A percentile compares a stretch with the other conserved stretches of the same genome.
These are phyloP conservation scores for Talaromyces stipitatus DNA, from an alignment of 495 filamentous ascomycete genomes.

Conservation along the genomic window DNA sequence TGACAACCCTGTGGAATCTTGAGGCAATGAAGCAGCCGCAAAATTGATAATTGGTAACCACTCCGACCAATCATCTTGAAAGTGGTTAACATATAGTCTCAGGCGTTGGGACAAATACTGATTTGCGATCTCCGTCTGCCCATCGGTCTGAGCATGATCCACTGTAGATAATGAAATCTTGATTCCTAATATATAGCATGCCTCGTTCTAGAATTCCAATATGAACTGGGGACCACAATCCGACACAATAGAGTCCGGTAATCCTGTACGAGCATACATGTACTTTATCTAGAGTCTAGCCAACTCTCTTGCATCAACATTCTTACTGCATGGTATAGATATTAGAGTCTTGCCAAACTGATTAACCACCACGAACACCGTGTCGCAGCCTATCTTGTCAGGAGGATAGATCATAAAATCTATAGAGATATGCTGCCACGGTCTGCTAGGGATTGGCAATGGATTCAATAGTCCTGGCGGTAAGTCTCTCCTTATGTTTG, in stretches of 20 bases:
- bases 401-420: constrained; percentile 9
- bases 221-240: constrained; percentile 14
- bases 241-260: constrained; percentile 1
- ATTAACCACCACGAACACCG: constrained; percentile 8
- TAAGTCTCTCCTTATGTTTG: neutral
- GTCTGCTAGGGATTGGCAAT: constrained; percentile 9
- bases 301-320: neutral
- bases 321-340: constrained; percentile 10
- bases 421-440: constrained; percentile 14
- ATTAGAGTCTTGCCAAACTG: constrained; percentile 7
- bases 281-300: neutral
- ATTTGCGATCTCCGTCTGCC: constrained; percentile 6
- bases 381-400: neutral
- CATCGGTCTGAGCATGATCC: constrained; percentile 13
- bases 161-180: constrained; percentile 13
- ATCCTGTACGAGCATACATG: neutral
- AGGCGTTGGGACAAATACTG: constrained; percentile 4
- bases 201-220: constrained; percentile 9
- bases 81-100: constrained; percentile 3
- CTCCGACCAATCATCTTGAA: constrained; percentile 10
- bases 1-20: neutral
- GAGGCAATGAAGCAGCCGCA: neutral
- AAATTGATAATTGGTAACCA: constrained; percentile 2
- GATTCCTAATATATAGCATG: constrained; percentile 11
- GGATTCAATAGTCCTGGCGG: constrained; percentile 13